Evolutionary conservation across 2,329 filamentous ascomycete genomes (phyloP), one percentile per base, ranked within the genome.

Genomic region (Aspergillus terreus): DNA sequence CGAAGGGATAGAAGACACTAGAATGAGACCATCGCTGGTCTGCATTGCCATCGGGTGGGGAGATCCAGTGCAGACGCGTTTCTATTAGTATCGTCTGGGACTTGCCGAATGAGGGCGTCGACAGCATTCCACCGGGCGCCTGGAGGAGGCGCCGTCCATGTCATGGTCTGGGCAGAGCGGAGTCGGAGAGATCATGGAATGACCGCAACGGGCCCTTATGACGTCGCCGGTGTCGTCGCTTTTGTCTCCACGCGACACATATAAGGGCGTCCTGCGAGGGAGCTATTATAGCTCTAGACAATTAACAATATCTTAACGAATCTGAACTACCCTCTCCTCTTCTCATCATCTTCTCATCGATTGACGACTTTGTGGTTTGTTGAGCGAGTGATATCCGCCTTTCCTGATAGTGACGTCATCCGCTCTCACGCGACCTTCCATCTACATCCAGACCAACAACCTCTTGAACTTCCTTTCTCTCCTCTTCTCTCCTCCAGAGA

Each of bases 351-450:
- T 10, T 30, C 27, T 11, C 27, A 30, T 4, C 9, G 9, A 11
- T 11, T 30, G 27, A 30, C 27, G 27, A 30, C 10, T 30, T 10
- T 30, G 27, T 30, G 27, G 27, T 30, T 23, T 23, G 27, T 30
- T 30, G 6, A 30, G 27, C 27, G 27, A 30, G 27, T 30, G 27
- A 30, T 38, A n/a, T 38, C 35, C 35, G 33, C 7, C 30, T 21
- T 6, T 21, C 30, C 30, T 27, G 7, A 25, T 35, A 46, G 56
- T 62, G 60, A 62, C 60, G 60, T 62, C 60, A 62, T 58, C 46
- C 19, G 32, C 51, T 49, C 48, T 50, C 53, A 54, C 45, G 44
- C 44, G 43, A 49, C 15, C 43, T 41, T 33, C 32, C 43, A 11
- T 45, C 17, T 38, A 38, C 35, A 50, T 33, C 40, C 14, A 36